Evolutionary conservation across 192 early-diverging fungal species (phyloP), one percentile per base, ranked within the genome.

Genomic region (Pilaira anomala): DNA sequence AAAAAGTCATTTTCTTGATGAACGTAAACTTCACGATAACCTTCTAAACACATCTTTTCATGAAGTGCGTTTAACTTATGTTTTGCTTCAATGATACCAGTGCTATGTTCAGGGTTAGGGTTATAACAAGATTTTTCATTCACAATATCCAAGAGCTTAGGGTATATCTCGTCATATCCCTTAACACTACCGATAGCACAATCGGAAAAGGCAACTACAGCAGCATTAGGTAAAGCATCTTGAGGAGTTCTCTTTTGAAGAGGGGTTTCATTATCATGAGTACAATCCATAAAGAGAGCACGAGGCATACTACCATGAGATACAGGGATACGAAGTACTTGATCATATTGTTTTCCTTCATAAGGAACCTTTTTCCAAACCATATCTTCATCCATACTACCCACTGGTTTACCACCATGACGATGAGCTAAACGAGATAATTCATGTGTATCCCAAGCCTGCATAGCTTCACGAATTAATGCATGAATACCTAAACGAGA

Each of bases 211-310:
- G 90, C 87, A 1, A 95, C 92, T 4, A 97, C 74, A 7, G 93
- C 96, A 9, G 90, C 87, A 78, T 93, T 96, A 5, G 97, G 85
- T 16, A 99, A 77, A 6, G 97, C 88, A 74, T 99, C 97, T 61
- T 88, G 85, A 3, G 93, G 87, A 0, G 85, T 86, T 55, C 96
- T 82, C 52, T 93, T 95, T 70, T 99, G 93, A 22, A 89, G 81
- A 2, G 97, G 97, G 2, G 91, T 91, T 75, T 97, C 93, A 70
- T 99, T 99, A 75, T 99, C 97, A 61, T 99, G 97, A 12, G 97
- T 98, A 80, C 95, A 98, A 74, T 99, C 97, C 88, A 98, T 97
- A 71, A 99, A 96, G 9, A 99, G 80, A 6, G 94, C 93, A 64
- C 98, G 96, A 3, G 96, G 93, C 18, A 75, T 75, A 7, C 91